These are phyloP conservation scores for Favolaschia claudopus DNA, from an alignment of 768 basidiomycete genomes.

Conservation along the genomic window DNA sequence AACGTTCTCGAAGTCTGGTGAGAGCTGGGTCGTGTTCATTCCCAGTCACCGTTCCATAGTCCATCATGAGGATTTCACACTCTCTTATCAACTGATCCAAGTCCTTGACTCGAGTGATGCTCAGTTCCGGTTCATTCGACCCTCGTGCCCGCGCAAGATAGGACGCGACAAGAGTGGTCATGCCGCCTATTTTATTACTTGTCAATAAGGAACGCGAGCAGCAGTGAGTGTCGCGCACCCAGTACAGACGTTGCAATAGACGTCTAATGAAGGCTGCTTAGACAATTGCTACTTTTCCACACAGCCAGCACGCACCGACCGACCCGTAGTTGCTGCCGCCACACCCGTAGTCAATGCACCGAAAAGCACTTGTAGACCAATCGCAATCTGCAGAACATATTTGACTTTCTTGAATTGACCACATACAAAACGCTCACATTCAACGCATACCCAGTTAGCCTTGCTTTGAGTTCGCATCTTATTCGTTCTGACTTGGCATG, in stretches of 20 bases:
- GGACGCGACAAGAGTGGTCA: constrained; percentile 72
- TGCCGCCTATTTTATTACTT: constrained; percentile 51
- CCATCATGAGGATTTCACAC: constrained; percentile 62
- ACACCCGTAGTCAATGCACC: constrained; percentile 75
- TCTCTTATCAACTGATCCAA: constrained; percentile 75
- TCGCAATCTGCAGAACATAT: constrained; percentile 53
- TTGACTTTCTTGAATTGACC: constrained; percentile 41
- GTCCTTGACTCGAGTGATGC: constrained; percentile 60
- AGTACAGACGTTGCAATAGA: constrained; percentile 49
- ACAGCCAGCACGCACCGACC: constrained; percentile 41
- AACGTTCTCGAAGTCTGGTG: constrained; percentile 43
- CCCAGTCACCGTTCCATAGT: constrained; percentile 54
- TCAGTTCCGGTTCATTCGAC: constrained; percentile 75
- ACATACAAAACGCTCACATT: background rate
- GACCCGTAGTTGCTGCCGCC: constrained; percentile 53
- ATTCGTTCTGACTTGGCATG: constrained; percentile 53
- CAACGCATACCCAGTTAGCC: constrained; percentile 18
- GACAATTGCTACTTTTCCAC: background rate
- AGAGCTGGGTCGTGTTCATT: constrained; percentile 47
- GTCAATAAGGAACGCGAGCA: background rate
- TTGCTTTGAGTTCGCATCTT: constrained; percentile 55
- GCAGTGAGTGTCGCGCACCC: constrained; percentile 33
- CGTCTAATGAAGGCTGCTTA: constrained; percentile 31
- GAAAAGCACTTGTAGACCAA: constrained; percentile 67
- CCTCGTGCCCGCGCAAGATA: constrained; percentile 76